A percentile compares a stretch with the other conserved stretches of the same genome.
Conservation (phyloP, 768 basidiomycete genomes). For the Pleurotus djamor region DNA sequence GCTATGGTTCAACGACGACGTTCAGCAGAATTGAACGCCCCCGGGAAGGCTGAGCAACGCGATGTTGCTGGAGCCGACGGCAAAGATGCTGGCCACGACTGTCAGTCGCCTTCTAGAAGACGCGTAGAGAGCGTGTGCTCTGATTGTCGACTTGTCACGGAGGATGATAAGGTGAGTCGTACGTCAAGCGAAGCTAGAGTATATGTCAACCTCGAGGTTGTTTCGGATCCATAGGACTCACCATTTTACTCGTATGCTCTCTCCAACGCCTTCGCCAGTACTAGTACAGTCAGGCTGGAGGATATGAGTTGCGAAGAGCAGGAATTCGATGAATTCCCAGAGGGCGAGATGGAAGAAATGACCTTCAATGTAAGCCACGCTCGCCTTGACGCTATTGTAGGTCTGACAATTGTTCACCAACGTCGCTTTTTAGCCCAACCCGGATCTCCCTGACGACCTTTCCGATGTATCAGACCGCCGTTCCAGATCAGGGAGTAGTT, state of each 20-base stretch:
- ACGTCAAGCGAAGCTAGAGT: not conserved
- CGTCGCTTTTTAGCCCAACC: not conserved
- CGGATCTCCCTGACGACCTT: conserved; percentile 4
- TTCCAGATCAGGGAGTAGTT: not conserved
- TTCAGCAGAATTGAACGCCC: not conserved
- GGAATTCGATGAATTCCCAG: not conserved
- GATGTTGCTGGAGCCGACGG: too few relatives aligned
- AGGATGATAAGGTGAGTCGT: not conserved
- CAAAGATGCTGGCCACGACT: too few relatives aligned
- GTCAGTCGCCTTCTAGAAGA: not conserved
- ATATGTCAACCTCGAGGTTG: too few relatives aligned
- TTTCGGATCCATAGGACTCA: not conserved
- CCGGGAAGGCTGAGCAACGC: too few relatives aligned
- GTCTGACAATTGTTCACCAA: too few relatives aligned
- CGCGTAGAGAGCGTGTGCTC: not conserved
- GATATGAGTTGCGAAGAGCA: not conserved
- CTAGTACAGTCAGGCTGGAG: not conserved
- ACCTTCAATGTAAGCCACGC: not conserved
- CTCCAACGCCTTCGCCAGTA: conserved; percentile 1
- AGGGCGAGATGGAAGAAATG: conserved; percentile 2
- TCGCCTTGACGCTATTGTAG: too few relatives aligned
- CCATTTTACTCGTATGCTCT: not conserved
- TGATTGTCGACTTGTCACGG: not conserved
- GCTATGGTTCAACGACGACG: not conserved
- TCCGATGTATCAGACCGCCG: not conserved